Percentiles rank a stretch among this genome's conserved stretches.
Evolutionary conservation across 1,284 basidiomycete species (phyloP).

Genomic region (Ustilago sp.): DNA sequence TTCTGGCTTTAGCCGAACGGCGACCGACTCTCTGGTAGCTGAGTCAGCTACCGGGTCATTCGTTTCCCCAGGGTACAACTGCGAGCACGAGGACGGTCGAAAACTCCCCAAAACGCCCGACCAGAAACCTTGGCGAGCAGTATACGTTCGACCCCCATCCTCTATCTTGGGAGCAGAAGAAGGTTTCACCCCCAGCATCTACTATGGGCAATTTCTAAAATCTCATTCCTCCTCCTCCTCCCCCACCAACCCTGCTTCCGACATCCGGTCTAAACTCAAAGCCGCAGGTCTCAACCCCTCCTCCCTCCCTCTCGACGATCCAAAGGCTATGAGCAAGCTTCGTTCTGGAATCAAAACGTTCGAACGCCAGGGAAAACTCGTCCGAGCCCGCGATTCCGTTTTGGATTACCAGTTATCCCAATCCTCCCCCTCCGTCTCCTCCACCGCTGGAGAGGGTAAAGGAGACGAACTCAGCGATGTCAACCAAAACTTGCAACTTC

Average conservation of each 20-base stretch:
- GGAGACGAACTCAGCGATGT: slow-evolving; percentile 68
- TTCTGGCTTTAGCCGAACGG: too few relatives aligned
- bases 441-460: slow-evolving; percentile 66
- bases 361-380: slow-evolving; percentile 72
- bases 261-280: slow-evolving; percentile 40
- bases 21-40: neutral
- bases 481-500: slow-evolving; percentile 31
- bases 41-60: neutral
- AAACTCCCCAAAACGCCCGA: slow-evolving; percentile 58
- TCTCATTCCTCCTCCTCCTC: neutral
- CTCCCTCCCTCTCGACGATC: slow-evolving; percentile 70
- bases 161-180: slow-evolving; percentile 21
- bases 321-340: slow-evolving; percentile 73
- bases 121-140: slow-evolving; percentile 60
- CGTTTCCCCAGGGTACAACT: neutral
- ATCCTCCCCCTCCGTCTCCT: neutral
- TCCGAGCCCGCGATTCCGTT: slow-evolving; percentile 74
- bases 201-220: slow-evolving; percentile 57
- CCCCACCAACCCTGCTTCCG: neutral
- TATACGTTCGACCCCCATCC: slow-evolving; percentile 59
- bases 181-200: slow-evolving; percentile 34
- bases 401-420: slow-evolving; percentile 77
- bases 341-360: slow-evolving; percentile 75
- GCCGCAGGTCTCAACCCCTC: slow-evolving; percentile 38
- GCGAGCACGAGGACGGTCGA: slow-evolving; percentile 40